A percentile compares a stretch with the other conserved stretches of the same genome.
Evolutionary conservation across 352 stramenopile species (phyloP).

Genomic region (Hyaloperonospora arabidopsidis): DNA sequence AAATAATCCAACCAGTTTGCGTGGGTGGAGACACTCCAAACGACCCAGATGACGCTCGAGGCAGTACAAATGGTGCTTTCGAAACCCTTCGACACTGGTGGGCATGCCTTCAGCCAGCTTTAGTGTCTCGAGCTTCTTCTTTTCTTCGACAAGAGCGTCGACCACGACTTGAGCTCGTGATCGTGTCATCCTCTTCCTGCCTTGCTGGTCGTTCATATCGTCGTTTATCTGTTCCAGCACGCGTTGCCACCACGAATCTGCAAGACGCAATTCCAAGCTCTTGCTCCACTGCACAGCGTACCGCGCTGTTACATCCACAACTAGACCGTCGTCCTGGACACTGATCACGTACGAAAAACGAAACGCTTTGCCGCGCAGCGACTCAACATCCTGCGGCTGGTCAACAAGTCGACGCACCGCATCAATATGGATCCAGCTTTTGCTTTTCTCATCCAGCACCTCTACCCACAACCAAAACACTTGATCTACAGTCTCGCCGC

Average conservation of each 20-base stretch:
- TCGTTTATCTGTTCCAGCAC: slow-evolving; percentile 40
- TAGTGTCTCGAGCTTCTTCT: slow-evolving; percentile 21
- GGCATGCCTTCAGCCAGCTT: slow-evolving; percentile 64
- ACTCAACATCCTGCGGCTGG: slow-evolving; percentile 41
- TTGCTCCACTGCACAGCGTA: slow-evolving; percentile 67
- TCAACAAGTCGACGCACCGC: slow-evolving; percentile 37
- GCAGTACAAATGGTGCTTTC: slow-evolving; percentile 72
- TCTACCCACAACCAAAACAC: slow-evolving; percentile 61
- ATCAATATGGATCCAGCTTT: slow-evolving; percentile 60
- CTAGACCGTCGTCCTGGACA: slow-evolving; percentile 36
- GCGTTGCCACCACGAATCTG: slow-evolving; percentile 42
- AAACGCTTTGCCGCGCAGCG: slow-evolving; percentile 34
- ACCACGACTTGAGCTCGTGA: slow-evolving; percentile 10
- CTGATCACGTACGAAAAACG: slow-evolving; percentile 60
- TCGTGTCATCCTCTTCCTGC: neutral
- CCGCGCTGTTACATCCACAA: slow-evolving; percentile 57
- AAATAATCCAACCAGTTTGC: slow-evolving; percentile 66
- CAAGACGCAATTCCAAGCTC: slow-evolving; percentile 40
- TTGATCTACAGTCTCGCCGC: slow-evolving; percentile 2
- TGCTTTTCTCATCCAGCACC: slow-evolving; percentile 43
- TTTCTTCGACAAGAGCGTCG: slow-evolving; percentile 27
- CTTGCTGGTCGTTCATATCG: slow-evolving; percentile 5
- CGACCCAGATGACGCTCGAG: slow-evolving; percentile 62
- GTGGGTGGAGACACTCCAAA: slow-evolving; percentile 60
- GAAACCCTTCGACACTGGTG: slow-evolving; percentile 65